Conservation (phyloP, 179 eudicot species). For the Beta macrorhiza region DNA sequence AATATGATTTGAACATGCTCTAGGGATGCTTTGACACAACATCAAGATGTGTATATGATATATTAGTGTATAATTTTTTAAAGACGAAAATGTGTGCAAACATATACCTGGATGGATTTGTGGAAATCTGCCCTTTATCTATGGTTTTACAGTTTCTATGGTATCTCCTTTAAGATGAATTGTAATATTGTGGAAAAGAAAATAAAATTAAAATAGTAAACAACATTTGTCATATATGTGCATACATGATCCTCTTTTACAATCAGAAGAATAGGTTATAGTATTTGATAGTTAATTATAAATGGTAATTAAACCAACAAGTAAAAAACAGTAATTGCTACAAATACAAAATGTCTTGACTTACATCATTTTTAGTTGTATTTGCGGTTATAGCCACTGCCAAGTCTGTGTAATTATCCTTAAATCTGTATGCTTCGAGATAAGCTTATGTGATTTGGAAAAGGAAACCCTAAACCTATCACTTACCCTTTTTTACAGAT, state of each 20-base stretch:
- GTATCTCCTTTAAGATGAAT: neutral
- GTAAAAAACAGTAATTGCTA: neutral
- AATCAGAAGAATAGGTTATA: neutral
- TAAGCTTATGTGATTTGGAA: conserved; percentile 5
- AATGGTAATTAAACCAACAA: neutral
- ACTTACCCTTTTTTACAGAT: conserved; percentile 17
- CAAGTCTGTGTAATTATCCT: neutral
- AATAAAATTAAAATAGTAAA: neutral
- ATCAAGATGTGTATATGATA: too few species aligned
- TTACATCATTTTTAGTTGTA: neutral
- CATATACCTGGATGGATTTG: neutral
- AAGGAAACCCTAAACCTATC: conserved; percentile 6
- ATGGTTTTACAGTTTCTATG: neutral
- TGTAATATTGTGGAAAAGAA: neutral
- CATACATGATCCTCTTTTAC: neutral
- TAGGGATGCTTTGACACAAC: too few species aligned
- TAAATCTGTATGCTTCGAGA: neutral
- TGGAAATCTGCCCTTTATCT: neutral
- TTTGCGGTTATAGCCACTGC: neutral
- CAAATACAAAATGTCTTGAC: neutral
- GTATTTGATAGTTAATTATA: neutral
- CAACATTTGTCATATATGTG: neutral
- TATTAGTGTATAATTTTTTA: neutral
- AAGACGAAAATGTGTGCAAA: neutral
- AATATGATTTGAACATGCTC: neutral